These are phyloP conservation scores for Hypoxylon sp. DNA, from an alignment of 2,329 filamentous ascomycete species.

Conservation along the genomic window DNA sequence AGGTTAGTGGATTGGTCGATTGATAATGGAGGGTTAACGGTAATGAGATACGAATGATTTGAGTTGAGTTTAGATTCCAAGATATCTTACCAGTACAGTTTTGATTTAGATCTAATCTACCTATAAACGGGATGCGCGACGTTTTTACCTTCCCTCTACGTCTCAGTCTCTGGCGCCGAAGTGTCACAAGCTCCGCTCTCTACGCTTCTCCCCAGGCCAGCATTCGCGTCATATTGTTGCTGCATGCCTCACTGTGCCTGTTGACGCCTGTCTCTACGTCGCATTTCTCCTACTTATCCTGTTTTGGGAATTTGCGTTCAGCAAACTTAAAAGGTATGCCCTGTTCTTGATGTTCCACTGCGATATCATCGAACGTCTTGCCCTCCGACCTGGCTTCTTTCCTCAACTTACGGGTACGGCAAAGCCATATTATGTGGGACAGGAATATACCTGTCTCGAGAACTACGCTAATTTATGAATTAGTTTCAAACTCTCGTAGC, in stretches of 20 bases:
- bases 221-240: neutral
- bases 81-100: slow-evolving; percentile 34
- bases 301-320: slow-evolving; percentile 49
- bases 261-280: slow-evolving; percentile 38
- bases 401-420: slow-evolving; percentile 68
- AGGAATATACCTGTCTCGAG: slow-evolving; percentile 73
- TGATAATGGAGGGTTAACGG: slow-evolving; percentile 28
- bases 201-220: neutral
- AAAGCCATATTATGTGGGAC: slow-evolving; percentile 72
- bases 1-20: slow-evolving; percentile 4
- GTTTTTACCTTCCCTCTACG: slow-evolving; percentile 5
- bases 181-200: neutral
- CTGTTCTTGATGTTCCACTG: slow-evolving; percentile 54
- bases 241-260: neutral
- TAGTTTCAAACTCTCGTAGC: slow-evolving; percentile 7
- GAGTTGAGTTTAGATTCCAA: slow-evolving; percentile 31
- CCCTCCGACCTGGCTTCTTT: slow-evolving; percentile 66
- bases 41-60: slow-evolving; percentile 42
- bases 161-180: neutral
- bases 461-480: slow-evolving; percentile 59
- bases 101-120: slow-evolving; percentile 27
- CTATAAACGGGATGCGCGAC: slow-evolving; percentile 8
- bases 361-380: slow-evolving; percentile 70
- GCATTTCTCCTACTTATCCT: slow-evolving; percentile 11
- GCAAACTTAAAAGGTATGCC: slow-evolving; percentile 57